Evolutionary conservation across 148 eudicot genomes (phyloP), one percentile per base, ranked within the genome.

Genomic region (Chenopodium quinoa): DNA sequence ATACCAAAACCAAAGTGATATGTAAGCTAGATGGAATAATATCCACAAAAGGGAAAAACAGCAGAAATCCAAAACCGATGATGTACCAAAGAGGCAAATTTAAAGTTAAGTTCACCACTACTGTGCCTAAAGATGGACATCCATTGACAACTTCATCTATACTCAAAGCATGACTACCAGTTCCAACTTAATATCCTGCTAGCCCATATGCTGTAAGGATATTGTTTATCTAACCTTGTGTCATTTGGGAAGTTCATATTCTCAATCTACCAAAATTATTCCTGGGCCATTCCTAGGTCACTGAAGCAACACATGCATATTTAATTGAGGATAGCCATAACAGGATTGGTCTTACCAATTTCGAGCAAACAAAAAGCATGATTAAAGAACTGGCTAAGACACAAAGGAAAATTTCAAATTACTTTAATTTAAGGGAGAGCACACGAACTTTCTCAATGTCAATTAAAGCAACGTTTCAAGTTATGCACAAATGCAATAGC

Each of bases 71-170:
- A 58, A 58, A 75, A 48, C 7, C 48, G 2, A 31, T 32, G 46
- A 27, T 14, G 29, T 4, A 22, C 29, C 52, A 9, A 4, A 76
- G 64, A 37, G 9, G 50, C 29, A 76, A 29, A 76, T 60, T 16
- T 32, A 76, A 64, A 76, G 78, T 76, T 54, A 31, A 8, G 23
- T 32, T 50, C 8, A 76, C 66, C 78, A 76, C 29, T 2, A 27
- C 19, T 56, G 25, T 54, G 79, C 69, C 79, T 76, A 76, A 34
- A 72, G 47, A 23, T 76, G 48, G 48, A n/a, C 47, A 17, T 23
- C 14, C 14, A 60, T 10, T 56, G 25, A 56, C 78, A 20, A 54
- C 29, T 19, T 34, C 6, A 14, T 34, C 37, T 76, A 48, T 76
- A 40, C 52, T 37, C 17, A 60, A 63, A 58, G 29, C 67, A 46